Percentiles rank a stretch among this genome's conserved stretches.
These are phyloP conservation scores for Mycosphaerella arachidis DNA, from an alignment of 2,329 filamentous ascomycete species.

Conservation along the genomic window DNA sequence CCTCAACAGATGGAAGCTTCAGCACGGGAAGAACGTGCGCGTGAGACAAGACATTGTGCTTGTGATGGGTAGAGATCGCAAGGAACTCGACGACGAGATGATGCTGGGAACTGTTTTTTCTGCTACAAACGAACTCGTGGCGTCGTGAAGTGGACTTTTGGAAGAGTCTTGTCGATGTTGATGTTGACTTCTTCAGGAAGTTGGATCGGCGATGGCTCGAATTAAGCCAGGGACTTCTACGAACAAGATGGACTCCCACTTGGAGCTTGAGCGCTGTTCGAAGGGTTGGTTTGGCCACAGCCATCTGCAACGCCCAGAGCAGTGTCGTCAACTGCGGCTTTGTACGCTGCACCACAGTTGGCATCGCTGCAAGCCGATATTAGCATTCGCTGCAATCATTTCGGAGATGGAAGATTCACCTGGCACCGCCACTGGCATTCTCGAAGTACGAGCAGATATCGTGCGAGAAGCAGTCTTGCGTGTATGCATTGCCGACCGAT, in stretches of 20 bases:
- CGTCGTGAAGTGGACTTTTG: not conserved
- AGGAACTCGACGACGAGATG: not conserved
- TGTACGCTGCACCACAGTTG: slow-evolving; percentile 46
- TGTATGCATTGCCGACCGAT: slow-evolving; percentile 46
- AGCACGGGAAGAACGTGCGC: not conserved
- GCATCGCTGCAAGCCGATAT: slow-evolving; percentile 36
- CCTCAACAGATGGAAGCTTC: not conserved
- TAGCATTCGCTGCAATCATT: not conserved
- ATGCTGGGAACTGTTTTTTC: not conserved
- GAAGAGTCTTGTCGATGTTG: not conserved
- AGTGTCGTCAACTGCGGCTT: slow-evolving; percentile 44
- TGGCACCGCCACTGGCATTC: slow-evolving; percentile 44
- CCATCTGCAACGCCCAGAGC: slow-evolving; percentile 32
- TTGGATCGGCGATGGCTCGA: not conserved
- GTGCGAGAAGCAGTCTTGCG: slow-evolving; percentile 49
- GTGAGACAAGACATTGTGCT: not conserved
- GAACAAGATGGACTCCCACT: slow-evolving; percentile 15
- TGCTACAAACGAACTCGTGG: not conserved
- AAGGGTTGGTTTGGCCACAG: slow-evolving; percentile 32
- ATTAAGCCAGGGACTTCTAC: not conserved
- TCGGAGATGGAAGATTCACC: slow-evolving; percentile 27
- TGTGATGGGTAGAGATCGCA: not conserved
- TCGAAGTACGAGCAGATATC: slow-evolving; percentile 52
- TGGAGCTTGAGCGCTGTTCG: slow-evolving; percentile 24
- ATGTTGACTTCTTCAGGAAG: not conserved